Base-by-base conservation (phyloP, 2,329 filamentous ascomycete genomes). In the Pseudocercospora fijiensis region DNA sequence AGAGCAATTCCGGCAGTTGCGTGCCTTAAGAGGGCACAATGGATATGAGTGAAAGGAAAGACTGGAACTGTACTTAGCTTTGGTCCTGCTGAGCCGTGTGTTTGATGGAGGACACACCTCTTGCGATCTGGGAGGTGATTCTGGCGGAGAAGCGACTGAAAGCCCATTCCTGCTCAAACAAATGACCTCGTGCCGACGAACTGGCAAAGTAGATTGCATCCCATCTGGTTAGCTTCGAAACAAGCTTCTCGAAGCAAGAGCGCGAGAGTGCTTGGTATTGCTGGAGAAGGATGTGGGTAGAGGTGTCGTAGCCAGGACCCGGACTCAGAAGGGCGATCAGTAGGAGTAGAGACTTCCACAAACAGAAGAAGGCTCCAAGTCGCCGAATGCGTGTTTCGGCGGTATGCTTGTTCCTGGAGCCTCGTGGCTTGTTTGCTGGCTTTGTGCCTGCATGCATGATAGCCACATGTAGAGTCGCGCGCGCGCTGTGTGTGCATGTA, bases 111-210 rank as follows among this genome's bases (percentile, higher is more conserved):
- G 65, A 77, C 78, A 72, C 77, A 82, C 80, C 74, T 73, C 74
- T 75, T 58, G 73, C 74, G 67, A 64, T 77, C 78, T 62, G 72
- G 68, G 76, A 72, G 10, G 85, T 72, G 7, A 83, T 58, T 62
- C 74, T 76, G 10, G 83, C 80, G 64, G 84, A 83, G 9, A 80
- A 79, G 77, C 82, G 84, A 41, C 88, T 88, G 78, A 93, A 95
- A 0, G 91, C 91, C 90, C 90, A 95, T 77, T 94, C 90, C 78
- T 95, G 91, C 78, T 96, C 91, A 41, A 56, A 22, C 10, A 88
- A 61, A 70, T 91, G 88, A 33, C 89, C 90, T 10, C 84, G 81
- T 47, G 81, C 81, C 4, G 90, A 85, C 51, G 81, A 76, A 68
- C 86, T 83, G 63, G 88, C 79, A 72, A 88, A 94, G 76, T 94